Conservation (phyloP, 768 basidiomycete species). For the Sutorius australiensis region DNA sequence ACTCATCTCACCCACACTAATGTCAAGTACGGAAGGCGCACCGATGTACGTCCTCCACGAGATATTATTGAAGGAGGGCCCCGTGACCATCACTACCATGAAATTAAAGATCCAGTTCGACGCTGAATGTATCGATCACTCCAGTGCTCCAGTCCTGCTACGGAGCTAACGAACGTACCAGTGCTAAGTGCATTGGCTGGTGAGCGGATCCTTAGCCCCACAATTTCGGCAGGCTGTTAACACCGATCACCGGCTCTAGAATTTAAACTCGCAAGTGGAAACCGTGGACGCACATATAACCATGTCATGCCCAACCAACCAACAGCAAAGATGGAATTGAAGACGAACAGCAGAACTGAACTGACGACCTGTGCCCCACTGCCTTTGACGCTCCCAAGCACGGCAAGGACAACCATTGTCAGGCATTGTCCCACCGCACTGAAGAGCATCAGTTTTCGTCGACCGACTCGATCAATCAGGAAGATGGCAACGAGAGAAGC, state of each 20-base stretch:
- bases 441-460: slow-evolving; percentile 68
- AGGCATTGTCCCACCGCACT: slow-evolving; percentile 58
- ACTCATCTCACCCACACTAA: neutral
- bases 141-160: neutral
- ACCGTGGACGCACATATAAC: slow-evolving; percentile 48
- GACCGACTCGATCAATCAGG: slow-evolving; percentile 69
- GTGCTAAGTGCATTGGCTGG: slow-evolving; percentile 64
- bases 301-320: slow-evolving; percentile 73
- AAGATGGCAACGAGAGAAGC: slow-evolving; percentile 70
- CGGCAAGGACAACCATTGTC: slow-evolving; percentile 58
- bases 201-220: slow-evolving; percentile 56
- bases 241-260: neutral
- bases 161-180: slow-evolving; percentile 18
- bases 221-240: slow-evolving; percentile 59
- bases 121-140: slow-evolving; percentile 12
- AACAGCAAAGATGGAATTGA: slow-evolving; percentile 67
- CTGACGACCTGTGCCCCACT: slow-evolving; percentile 48
- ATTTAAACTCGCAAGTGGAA: neutral
- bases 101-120: slow-evolving; percentile 60
- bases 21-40: slow-evolving; percentile 14
- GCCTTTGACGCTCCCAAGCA: slow-evolving; percentile 51
- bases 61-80: slow-evolving; percentile 55
- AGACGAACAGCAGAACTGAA: slow-evolving; percentile 59
- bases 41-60: slow-evolving; percentile 60
- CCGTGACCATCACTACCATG: slow-evolving; percentile 56